Base-by-base conservation (phyloP, 805 yeast genomes). In the Lachancea nothofagi region DNA sequence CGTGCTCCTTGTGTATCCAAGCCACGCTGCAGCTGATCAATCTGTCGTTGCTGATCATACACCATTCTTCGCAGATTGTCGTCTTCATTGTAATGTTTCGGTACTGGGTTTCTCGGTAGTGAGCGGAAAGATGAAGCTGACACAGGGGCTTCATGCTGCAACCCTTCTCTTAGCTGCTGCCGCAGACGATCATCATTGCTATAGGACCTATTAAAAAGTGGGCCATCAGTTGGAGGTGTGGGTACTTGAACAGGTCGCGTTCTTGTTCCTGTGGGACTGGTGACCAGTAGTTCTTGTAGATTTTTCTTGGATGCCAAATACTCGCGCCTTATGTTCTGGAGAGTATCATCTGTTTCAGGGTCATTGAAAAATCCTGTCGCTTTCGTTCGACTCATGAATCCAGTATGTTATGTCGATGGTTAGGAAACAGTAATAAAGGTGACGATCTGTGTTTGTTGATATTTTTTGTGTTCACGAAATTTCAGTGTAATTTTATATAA, bases 281-380 rank as follows among this genome's bases (percentile, higher is more conserved):
- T 46, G 32, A 43, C 34, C 44, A 51, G 46, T 29, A 51, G 43
- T n/a, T 45, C 51, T n/a, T 51, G 51, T 28, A 51, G 38, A 19
- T 49, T 51, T 39, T 49, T 47, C 49, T 49, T 58, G 10, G 59
- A 55, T 12, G 51, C 53, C 40, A 53, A 40, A 30, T 54, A 57
- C 36, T 58, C 55, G 31, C 50, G 49, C 32, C 58, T 51, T 7
- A 58, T 49, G 36, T 50, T 53, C 36, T 50, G 55, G 17, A 58
- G 37, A 9, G 63, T 57, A 34, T 59, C 64, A 41, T 59, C 62
- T 14, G 46, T 49, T 17, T 57, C 61, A 13, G 54, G 53, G 13
- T 45, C 43, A 26, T 40, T 48, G 34, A 52, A 48, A 32, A 52
- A 52, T 7, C 44, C 43, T 14, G 14, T 40, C 17, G 17, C 23